Percentiles rank a stretch among this genome's conserved stretches.
Evolutionary conservation across 1,284 basidiomycete species (phyloP).

Genomic region (Cystobasidiaceae sp.): DNA sequence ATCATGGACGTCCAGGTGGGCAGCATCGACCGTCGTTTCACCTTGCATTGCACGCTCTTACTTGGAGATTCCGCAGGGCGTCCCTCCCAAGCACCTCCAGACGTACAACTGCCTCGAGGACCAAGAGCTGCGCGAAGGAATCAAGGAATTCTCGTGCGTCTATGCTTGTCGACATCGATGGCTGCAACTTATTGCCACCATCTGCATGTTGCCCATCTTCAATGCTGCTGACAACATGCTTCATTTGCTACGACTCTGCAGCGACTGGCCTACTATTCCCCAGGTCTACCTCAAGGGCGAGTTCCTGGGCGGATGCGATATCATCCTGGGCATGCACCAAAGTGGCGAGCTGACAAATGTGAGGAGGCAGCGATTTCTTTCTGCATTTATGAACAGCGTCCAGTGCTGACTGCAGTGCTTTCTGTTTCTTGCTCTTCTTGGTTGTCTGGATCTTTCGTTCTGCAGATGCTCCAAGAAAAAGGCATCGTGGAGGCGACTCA

Average conservation of each 20-base stretch:
- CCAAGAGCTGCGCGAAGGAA: constrained; percentile 68
- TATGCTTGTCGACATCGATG: too few relatives aligned
- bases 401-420: not conserved
- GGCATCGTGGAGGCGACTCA: constrained; percentile 1
- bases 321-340: constrained; percentile 91
- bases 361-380: not conserved
- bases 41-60: constrained; percentile 75
- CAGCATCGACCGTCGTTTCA: constrained; percentile 51
- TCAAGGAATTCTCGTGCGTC: constrained; percentile 94
- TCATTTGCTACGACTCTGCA: constrained; percentile 44
- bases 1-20: constrained; percentile 66
- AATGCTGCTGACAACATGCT: constrained; percentile 38
- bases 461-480: constrained; percentile 26
- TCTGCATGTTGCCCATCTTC: not conserved
- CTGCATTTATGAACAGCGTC: not conserved
- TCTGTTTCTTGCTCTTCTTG: not conserved
- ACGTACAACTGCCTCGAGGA: constrained; percentile 89
- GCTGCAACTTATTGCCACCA: not conserved
- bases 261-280: constrained; percentile 96
- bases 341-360: constrained; percentile 85
- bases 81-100: constrained; percentile 70
- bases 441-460: not conserved
- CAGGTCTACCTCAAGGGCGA: constrained; percentile 92
- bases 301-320: constrained; percentile 95
- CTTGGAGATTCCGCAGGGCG: constrained; percentile 79